Conservation (phyloP, 176 grass and related monocot species). For the Zoysia pacifica region DNA sequence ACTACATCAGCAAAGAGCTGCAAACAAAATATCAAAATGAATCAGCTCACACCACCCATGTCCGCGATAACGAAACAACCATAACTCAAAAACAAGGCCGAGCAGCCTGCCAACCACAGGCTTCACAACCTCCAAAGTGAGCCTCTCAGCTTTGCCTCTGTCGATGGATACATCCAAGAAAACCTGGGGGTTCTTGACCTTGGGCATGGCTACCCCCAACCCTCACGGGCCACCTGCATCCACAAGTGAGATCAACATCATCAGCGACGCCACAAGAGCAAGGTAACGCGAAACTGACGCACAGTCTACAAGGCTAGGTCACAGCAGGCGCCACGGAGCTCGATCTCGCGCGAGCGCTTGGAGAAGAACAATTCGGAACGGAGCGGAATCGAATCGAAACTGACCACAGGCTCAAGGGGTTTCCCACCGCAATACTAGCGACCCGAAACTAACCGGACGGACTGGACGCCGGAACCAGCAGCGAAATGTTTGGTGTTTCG, state of each 20-base stretch:
- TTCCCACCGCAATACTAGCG: neutral
- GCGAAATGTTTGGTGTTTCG: neutral
- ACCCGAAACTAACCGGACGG: neutral
- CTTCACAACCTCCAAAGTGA: constrained; percentile 57
- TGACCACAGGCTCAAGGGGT: neutral
- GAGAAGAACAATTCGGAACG: neutral
- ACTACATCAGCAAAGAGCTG: constrained; percentile 71
- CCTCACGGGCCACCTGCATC: constrained; percentile 23
- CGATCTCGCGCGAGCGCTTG: neutral
- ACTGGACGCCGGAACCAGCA: neutral
- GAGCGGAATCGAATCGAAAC: neutral
- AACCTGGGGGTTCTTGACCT: constrained; percentile 55
- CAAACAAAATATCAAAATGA: constrained; percentile 19
- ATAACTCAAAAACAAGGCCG: neutral
- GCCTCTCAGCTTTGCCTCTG: constrained; percentile 35
- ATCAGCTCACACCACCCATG: neutral
- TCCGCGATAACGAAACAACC: neutral
- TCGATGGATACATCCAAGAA: constrained; percentile 71
- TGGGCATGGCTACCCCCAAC: constrained; percentile 45
- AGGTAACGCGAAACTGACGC: neutral
- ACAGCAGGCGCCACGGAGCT: neutral
- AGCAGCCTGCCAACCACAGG: neutral
- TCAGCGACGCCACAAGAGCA: constrained; percentile 15
- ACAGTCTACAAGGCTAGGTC: constrained; percentile 1
- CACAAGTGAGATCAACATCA: constrained; percentile 11